These are phyloP conservation scores for Ensete ventricosum DNA, from an alignment of 176 grass and related monocot species.

Conservation along the genomic window DNA sequence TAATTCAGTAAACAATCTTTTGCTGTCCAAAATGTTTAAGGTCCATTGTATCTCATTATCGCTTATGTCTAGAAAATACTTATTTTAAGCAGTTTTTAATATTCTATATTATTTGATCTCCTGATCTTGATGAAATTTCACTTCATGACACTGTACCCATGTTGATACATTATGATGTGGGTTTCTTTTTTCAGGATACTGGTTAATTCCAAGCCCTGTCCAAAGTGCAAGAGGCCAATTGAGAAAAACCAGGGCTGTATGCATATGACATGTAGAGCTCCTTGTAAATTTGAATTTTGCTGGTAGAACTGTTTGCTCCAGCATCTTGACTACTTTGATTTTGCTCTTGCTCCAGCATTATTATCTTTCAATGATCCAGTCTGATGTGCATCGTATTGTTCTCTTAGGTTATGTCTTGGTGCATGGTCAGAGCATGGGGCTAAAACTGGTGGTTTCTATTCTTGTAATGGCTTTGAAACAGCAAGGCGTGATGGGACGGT, in stretches of 20 bases:
- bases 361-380: neutral
- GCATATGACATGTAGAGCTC: constrained; percentile 36
- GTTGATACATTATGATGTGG: neutral
- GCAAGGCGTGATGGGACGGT: constrained; percentile 16
- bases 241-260: constrained; percentile 54
- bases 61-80: too few species aligned
- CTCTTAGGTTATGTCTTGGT: constrained; percentile 30
- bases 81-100: neutral
- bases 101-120: neutral
- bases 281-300: constrained; percentile 43
- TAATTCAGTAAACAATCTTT: neutral
- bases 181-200: constrained; percentile 18
- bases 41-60: too few species aligned
- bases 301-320: constrained; percentile 15
- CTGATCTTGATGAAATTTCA: neutral
- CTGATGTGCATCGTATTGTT: neutral
- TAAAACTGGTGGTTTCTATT: neutral
- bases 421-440: constrained; percentile 9
- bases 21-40: neutral
- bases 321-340: neutral
- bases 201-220: constrained; percentile 43
- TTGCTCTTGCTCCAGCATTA: neutral
- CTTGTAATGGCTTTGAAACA: constrained; percentile 29
- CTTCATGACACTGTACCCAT: neutral
- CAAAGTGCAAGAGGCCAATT: constrained; percentile 30